Percentiles rank a stretch among this genome's conserved stretches.
phyloP scores from a whole-genome alignment of 352 stramenopile genomes.

The Globisporangium radiosum region DNA sequence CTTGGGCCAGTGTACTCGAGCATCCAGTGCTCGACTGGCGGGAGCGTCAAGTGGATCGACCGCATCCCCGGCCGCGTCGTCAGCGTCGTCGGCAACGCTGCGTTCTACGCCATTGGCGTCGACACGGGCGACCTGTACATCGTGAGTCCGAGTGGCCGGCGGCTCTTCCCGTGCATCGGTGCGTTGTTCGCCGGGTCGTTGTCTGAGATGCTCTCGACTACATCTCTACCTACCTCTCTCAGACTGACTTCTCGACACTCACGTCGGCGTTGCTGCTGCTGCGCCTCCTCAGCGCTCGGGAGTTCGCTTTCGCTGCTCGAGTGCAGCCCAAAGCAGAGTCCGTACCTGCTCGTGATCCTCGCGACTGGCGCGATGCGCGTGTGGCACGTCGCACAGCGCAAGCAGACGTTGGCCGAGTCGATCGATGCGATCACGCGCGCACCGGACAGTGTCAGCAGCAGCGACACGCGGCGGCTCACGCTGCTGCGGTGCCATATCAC shows the following conservation, averaged over 20 bases:
- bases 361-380: conserved; percentile 57
- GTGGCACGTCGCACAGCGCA: conserved; percentile 53
- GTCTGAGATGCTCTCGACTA: too few relatives aligned
- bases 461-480: conserved; percentile 39
- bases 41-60: conserved; percentile 72
- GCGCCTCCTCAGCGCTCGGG: conserved; percentile 38
- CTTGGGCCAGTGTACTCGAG: conserved; percentile 62
- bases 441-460: background rate
- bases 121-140: conserved; percentile 66
- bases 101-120: conserved; percentile 53
- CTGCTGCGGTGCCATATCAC: conserved; percentile 71
- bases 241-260: background rate
- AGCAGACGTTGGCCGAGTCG: conserved; percentile 45
- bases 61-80: conserved; percentile 57
- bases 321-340: conserved; percentile 50
- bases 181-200: background rate
- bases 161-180: conserved; percentile 81
- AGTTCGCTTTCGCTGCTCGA: conserved; percentile 59
- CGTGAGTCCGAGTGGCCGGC: conserved; percentile 46
- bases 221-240: conserved; percentile 1
- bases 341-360: conserved; percentile 72
- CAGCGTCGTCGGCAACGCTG: conserved; percentile 53
- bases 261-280: background rate
- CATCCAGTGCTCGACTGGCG: conserved; percentile 51
- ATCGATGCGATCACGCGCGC: conserved; percentile 62